Evolutionary conservation across 2,329 filamentous ascomycete genomes (phyloP).

Genomic region (Tympanopsis confertula): DNA sequence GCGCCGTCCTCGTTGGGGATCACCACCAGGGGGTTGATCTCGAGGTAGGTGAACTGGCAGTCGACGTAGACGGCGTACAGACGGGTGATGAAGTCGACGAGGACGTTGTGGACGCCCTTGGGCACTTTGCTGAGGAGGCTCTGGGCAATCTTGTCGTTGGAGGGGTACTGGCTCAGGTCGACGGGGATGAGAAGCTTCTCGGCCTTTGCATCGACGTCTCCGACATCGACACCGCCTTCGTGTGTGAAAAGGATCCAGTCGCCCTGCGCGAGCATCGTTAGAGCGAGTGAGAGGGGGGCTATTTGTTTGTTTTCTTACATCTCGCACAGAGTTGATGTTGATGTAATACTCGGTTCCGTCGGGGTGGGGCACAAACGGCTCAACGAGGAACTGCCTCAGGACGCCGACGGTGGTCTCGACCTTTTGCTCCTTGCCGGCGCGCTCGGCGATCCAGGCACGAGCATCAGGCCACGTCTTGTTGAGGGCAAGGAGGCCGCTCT

Average conservation of each 20-base stretch:
- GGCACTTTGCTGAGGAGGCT: slow-evolving; percentile 86
- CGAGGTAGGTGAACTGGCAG: slow-evolving; percentile 99
- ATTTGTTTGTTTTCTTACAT: no score
- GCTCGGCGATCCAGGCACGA: slow-evolving; percentile 82
- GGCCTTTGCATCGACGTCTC: slow-evolving; percentile 96
- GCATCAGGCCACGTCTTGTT: slow-evolving; percentile 97
- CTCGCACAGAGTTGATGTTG: slow-evolving; percentile 99
- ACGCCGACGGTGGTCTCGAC: slow-evolving; percentile 85
- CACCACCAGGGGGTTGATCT: slow-evolving; percentile 98
- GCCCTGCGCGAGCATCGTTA: slow-evolving; percentile 64
- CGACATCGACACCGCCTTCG: slow-evolving; percentile 98
- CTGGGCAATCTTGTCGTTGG: slow-evolving; percentile 83
- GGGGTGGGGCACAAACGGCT: slow-evolving; percentile 95
- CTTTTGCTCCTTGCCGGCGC: slow-evolving; percentile 81
- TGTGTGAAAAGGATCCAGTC: slow-evolving; percentile 99
- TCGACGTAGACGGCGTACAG: slow-evolving; percentile 98
- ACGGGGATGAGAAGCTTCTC: slow-evolving; percentile 98
- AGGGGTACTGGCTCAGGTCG: slow-evolving; percentile 86
- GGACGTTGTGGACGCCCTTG: slow-evolving; percentile 88
- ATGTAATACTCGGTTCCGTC: slow-evolving; percentile 98
- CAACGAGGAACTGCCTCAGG: slow-evolving; percentile 89
- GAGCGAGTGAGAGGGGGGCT: no score
- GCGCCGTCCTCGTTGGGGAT: slow-evolving; percentile 88
- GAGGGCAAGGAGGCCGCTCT: slow-evolving; percentile 88
- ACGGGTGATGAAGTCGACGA: slow-evolving; percentile 97